A percentile compares a stretch with the other conserved stretches of the same genome.
Evolutionary conservation across 257 asterid species (phyloP).

Genomic region (Petunia secreta): DNA sequence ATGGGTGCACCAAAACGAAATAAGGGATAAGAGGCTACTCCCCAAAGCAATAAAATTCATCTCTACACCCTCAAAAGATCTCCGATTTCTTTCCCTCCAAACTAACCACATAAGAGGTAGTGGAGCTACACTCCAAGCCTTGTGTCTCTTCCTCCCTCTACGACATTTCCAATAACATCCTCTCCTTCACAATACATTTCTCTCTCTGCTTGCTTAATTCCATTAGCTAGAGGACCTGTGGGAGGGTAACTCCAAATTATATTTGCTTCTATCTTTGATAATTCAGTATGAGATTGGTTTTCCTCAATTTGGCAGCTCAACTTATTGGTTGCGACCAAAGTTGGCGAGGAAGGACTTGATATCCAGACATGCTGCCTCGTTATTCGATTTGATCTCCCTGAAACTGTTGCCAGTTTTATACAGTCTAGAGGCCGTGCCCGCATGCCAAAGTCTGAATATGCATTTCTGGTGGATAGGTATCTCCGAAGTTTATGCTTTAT

Average conservation of each 20-base stretch:
- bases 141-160: too few relatives aligned
- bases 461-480: slow-evolving; percentile 92
- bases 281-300: slow-evolving; percentile 10
- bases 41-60: too few relatives aligned
- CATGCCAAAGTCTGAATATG: slow-evolving; percentile 94
- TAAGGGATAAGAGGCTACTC: too few relatives aligned
- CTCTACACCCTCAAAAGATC: too few relatives aligned
- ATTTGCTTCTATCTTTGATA: slow-evolving; percentile 8
- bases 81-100: too few relatives aligned
- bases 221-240: slow-evolving; percentile 6
- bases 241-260: slow-evolving; percentile 17
- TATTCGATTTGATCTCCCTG: slow-evolving; percentile 98
- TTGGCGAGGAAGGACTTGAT: slow-evolving; percentile 99
- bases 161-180: too few relatives aligned
- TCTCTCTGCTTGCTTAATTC: neutral
- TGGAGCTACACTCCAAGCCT: too few relatives aligned
- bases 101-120: too few relatives aligned
- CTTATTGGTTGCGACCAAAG: slow-evolving; percentile 95
- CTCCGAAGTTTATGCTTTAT: slow-evolving; percentile 27
- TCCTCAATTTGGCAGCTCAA: slow-evolving; percentile 66
- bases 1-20: too few relatives aligned
- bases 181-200: too few relatives aligned
- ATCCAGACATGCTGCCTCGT: slow-evolving; percentile 99
- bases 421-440: slow-evolving; percentile 99
- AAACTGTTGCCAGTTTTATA: slow-evolving; percentile 95